Evolutionary conservation across 192 early-diverging fungal species (phyloP), one percentile per base, ranked within the genome.

Genomic region (Radiomyces spectabilis): DNA sequence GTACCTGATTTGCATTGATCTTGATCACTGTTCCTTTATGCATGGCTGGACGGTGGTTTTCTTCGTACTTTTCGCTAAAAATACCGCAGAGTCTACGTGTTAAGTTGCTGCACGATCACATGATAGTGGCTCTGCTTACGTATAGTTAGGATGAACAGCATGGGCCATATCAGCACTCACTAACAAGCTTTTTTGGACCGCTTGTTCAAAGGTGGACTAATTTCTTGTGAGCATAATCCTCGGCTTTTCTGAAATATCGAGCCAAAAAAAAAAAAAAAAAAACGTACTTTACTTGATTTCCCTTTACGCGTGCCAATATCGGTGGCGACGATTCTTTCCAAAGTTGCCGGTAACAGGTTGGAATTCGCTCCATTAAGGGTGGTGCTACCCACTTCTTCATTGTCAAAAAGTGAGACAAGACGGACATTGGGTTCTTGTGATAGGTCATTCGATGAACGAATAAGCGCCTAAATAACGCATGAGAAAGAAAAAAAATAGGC

Each of bases 1-100:
- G 27, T 74, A 75, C 76, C 76, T 97, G 94, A 75, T 98, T 99
- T 38, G 95, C 92, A 59, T 99, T 99, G 54, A 86, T 65, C 80
- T 99, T 99, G 63, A 99, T 89, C 24, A 95, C 93, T 39, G 93
- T 84, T 9, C 97, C 97, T 61, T 88, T 81, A 70, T 97, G 87
- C 81, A 97, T 88, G 29, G 72, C 61, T 4, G 95, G 95, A 5
- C 87, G 80, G 67, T 99, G 95, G 55, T 92, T 85, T 31, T 85
- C 87, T 67, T 99, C 96, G 61, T 97, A 88, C 73, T 92, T 94
- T 52, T 96, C 93, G 55, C 73, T 61, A 55, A 15, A 18, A 19
- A 31, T 12, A 16, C 9, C 26, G 7, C 9, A 43, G 35, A 12
- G 0, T 18, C 29, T 43, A 51, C n/a, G n/a, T n/a, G n/a, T n/a